A percentile compares a stretch with the other conserved stretches of the same genome.
phyloP scores from a whole-genome alignment of 1,284 basidiomycete genomes.

The Cutaneotrichosporon dermatis region DNA sequence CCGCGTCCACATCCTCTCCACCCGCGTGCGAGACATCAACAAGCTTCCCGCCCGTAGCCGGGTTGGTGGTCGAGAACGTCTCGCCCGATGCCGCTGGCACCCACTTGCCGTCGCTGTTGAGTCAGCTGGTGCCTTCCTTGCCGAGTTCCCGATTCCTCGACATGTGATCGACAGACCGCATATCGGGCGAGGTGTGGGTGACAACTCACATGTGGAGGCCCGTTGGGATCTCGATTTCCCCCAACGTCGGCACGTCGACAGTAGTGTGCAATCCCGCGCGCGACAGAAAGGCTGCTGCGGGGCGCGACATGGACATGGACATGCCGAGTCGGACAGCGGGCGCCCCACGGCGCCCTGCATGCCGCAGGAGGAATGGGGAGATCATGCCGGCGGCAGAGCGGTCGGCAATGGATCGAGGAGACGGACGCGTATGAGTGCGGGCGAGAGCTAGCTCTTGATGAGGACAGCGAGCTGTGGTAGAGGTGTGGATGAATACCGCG shows the following conservation, averaged over 20 bases:
- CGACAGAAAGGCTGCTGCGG: too few relatives aligned
- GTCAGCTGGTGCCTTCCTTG: neutral
- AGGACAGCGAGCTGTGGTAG: too few relatives aligned
- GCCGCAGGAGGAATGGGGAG: neutral
- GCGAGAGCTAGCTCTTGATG: neutral
- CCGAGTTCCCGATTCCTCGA: too few relatives aligned
- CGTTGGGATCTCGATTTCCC: conserved; percentile 61
- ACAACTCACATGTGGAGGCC: conserved; percentile 69
- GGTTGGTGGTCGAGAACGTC: conserved; percentile 32
- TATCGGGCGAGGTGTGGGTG: neutral
- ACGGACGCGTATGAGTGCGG: neutral
- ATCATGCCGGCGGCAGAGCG: neutral
- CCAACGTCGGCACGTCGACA: conserved; percentile 23
- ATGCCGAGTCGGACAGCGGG: too few relatives aligned
- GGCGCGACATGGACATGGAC: too few relatives aligned
- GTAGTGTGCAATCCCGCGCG: neutral
- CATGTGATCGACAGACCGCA: too few relatives aligned
- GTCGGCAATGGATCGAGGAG: neutral
- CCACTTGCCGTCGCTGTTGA: conserved; percentile 37
- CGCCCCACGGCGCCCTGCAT: too few relatives aligned
- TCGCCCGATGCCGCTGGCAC: conserved; percentile 24
- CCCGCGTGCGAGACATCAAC: conserved; percentile 36
- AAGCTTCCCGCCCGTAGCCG: conserved; percentile 57
- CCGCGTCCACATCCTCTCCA: conserved; percentile 67
- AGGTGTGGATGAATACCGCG: too few relatives aligned